Evolutionary conservation across 805 yeast species (phyloP), one percentile per base, ranked within the genome.

Genomic region (Wickerhamomyces queroliae): DNA sequence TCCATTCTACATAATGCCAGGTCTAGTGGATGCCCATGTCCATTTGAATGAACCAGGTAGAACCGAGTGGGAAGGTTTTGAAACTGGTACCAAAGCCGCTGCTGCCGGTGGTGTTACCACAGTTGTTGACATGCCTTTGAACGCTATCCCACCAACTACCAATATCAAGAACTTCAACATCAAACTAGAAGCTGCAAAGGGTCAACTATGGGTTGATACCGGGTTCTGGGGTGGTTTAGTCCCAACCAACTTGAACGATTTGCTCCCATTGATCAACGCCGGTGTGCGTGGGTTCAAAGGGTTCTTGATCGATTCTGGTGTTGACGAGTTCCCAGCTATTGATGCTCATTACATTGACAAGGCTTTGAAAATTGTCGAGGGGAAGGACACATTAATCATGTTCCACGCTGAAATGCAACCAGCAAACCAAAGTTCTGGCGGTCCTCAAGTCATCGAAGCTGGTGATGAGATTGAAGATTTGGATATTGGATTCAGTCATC

Each of bases 41-140:
- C 98, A 90, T 55, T 66, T 90, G 50, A 91, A 91, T 59, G 98
- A 91, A 55, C 97, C 98, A 0, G 98, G 98, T n/a, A 69, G 97
- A 50, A 90, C 97, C 1, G 96, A 89, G 46, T 90, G 98, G 98
- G 98, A 90, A 62, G 98, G 98, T 2, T 90, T 91, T 58, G 95
- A 80, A n/a, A 83, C 95, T 0, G 98, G 98, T 0, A 90, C 98
- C 0, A 81, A 82, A 56, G 85, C 96, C 2, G 97, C 97, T 0
- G 95, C 95, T 0, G 72, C 90, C 11, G 98, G 98, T 15, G 98
- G 98, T 42, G 97, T 90, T 36, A 90, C 98, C 19, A 89, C 96
- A 0, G 95, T 90, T 16, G 74, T 90, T 16, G 98, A 90, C 59
- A 90, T 90, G 98, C 98, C 98, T 0, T 66, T 90, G 56, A 90